A percentile compares a stretch with the other conserved stretches of the same genome.
Conservation (phyloP, 176 grass and related monocot species). For the Elymus sibiricus region DNA sequence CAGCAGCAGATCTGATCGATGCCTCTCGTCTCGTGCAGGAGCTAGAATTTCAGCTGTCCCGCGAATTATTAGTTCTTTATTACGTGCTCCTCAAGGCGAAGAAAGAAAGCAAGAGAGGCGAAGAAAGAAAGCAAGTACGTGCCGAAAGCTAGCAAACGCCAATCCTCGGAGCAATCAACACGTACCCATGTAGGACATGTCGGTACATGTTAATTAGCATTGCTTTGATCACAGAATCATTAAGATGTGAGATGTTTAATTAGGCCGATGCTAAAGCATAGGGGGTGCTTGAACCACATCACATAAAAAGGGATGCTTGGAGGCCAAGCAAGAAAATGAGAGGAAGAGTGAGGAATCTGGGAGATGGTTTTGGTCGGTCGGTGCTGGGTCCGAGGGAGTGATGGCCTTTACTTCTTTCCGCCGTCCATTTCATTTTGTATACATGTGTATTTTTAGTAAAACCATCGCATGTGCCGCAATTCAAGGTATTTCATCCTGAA, state of each 20-base stretch:
- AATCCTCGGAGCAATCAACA: background rate
- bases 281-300: background rate
- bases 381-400: background rate
- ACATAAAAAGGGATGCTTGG: background rate
- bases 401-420: background rate
- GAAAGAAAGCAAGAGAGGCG: background rate
- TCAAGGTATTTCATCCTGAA: no score
- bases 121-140: background rate
- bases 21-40: background rate
- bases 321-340: constrained; percentile 18
- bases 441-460: no score
- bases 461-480: no score
- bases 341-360: background rate
- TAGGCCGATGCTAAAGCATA: background rate
- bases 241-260: background rate
- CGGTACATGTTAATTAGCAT: background rate
- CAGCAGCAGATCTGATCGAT: background rate
- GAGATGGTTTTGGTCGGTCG: background rate
- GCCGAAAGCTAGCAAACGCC: constrained; percentile 16
- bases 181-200: background rate
- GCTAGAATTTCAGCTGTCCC: background rate
- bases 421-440: background rate
- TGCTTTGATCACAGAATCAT: background rate
- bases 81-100: no score
- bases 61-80: background rate